These are phyloP conservation scores for Insectozyma bohioensis DNA, from an alignment of 1,139 yeast species.

Conservation along the genomic window DNA sequence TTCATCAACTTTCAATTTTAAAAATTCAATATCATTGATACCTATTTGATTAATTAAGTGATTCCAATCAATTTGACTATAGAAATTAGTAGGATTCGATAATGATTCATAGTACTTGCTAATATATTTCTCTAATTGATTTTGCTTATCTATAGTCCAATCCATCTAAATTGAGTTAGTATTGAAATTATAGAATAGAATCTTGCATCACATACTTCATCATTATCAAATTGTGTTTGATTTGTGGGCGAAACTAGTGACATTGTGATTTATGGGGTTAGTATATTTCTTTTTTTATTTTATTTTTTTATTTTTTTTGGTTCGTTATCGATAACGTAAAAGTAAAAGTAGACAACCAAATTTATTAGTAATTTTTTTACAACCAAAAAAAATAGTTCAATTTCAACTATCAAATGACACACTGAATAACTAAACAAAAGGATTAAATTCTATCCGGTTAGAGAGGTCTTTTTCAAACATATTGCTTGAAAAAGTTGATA, in stretches of 20 bases:
- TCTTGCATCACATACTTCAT: conserved; percentile 1
- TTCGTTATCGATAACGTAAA: no score
- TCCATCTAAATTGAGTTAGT: conserved; percentile 12
- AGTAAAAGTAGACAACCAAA: no score
- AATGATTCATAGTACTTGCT: conserved; percentile 11
- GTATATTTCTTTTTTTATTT: no score
- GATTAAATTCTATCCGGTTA: no score
- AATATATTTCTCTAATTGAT: conserved; percentile 18
- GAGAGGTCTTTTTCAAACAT: no score
- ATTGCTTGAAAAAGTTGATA: no score
- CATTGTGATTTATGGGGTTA: conserved; percentile 1
- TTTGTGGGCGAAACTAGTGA: background rate
- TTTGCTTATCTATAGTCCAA: conserved; percentile 22
- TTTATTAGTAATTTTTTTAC: no score
- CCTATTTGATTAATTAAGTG: conserved; percentile 15
- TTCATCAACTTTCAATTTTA: conserved; percentile 25
- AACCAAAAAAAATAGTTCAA: no score
- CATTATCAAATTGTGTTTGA: background rate
- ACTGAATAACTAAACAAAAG: no score
- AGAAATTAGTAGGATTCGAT: conserved; percentile 18
- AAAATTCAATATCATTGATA: conserved; percentile 19
- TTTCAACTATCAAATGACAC: no score
- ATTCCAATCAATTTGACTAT: conserved; percentile 20
- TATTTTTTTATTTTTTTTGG: no score
- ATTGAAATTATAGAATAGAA: background rate